Conservation (phyloP, 2,329 filamentous ascomycete species). For the Iodosphaeria phyllophila region DNA sequence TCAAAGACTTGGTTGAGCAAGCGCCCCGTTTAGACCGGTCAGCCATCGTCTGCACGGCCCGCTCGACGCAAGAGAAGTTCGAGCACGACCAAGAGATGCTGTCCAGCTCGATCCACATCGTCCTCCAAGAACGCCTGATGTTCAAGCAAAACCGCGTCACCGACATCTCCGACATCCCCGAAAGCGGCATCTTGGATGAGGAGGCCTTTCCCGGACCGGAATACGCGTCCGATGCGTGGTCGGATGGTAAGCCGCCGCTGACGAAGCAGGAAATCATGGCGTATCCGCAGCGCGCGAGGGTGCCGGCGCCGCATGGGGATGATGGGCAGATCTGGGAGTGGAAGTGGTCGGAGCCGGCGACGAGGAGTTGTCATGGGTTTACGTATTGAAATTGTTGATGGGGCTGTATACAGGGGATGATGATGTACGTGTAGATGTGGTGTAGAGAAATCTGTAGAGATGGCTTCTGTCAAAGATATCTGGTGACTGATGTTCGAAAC, state of each 20-base stretch:
- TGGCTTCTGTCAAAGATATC: too few species aligned
- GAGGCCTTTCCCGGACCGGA: conserved; percentile 6
- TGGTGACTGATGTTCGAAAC: too few species aligned
- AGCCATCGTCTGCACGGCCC: conserved; percentile 23
- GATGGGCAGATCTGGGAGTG: conserved; percentile 9
- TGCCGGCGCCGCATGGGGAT: conserved; percentile 8
- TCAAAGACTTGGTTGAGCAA: conserved; percentile 29
- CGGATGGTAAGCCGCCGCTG: conserved; percentile 8
- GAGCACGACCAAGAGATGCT: conserved; percentile 17
- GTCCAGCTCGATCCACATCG: conserved; percentile 9
- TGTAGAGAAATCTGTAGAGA: too few species aligned
- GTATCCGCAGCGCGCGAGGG: conserved; percentile 6
- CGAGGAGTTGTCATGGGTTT: too few species aligned
- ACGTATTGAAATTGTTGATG: too few species aligned
- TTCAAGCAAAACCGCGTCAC: conserved; percentile 4
- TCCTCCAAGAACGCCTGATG: conserved; percentile 11
- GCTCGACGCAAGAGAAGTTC: conserved; percentile 20
- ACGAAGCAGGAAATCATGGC: conserved; percentile 4
- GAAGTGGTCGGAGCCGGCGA: too few species aligned
- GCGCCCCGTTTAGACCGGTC: conserved; percentile 25
- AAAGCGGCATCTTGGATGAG: conserved; percentile 11
- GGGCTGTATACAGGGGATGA: too few species aligned
- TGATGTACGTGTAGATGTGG: too few species aligned
- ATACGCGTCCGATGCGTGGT: conserved; percentile 7
- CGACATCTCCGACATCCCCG: conserved; percentile 6